Base-by-base conservation (phyloP, 176 grass and related monocot species). In the Elymus sibiricus region DNA sequence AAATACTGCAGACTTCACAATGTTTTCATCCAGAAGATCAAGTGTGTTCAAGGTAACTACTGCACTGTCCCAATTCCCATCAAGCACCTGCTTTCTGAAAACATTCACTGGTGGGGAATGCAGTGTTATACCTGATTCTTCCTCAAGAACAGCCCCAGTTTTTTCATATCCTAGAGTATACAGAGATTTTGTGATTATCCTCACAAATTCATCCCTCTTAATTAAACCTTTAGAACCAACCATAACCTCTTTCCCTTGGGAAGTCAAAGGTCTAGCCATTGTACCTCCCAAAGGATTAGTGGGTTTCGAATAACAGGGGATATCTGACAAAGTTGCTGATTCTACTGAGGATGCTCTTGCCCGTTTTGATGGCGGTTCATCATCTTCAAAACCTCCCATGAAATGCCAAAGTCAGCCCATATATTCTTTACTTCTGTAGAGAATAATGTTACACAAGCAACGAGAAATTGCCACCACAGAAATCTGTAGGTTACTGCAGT, bases 361-460 rank as follows among this genome's bases (percentile, higher is more conserved):
- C 62, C 90, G 88, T 91, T 98, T 95, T 62, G 91, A 79, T 56
- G 91, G 88, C 84, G 96, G 93, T 85, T 98, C 93, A 86, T 98
- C 88, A 53, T 95, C 96, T 86, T 91, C 91, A 90, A 95, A 77
- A 89, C 96, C 91, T 94, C 91, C 91, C 93, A 98, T 95, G 90
- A 98, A 98, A 95, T 95, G 87, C 53, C 79, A 85, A 71, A 87
- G 85, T 98, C 93, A 98, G 91, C 83, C 93, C 91, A 98, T 92
- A 95, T 68, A 81, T 89, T 80, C 32, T 87, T 91, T 12, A 43
- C 49, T 80, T 24, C 82, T 83, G 44, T 53, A 51, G 75, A 85
- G 85, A 79, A 79, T 74, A 61, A 77, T 69, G 62, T 62, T 77
- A 84, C 28, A 0, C 40, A 53, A 68, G 63, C 11, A 16, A 29